Conservation (phyloP, 805 yeast genomes). For the Lipomyces sp. region DNA sequence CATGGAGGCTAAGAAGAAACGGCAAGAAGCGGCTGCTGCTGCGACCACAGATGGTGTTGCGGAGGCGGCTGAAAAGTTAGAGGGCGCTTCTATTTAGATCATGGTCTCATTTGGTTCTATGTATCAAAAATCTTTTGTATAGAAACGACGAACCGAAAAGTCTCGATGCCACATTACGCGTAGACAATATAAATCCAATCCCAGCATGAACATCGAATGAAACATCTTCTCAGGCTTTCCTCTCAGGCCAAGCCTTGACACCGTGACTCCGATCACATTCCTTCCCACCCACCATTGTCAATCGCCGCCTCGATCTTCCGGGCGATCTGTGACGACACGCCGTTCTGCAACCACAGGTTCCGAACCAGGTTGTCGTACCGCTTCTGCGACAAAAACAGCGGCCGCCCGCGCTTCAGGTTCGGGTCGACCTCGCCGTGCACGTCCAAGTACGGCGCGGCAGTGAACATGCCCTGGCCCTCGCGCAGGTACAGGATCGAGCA, state of each 20-base stretch:
- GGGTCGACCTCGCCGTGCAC: slow-evolving; percentile 82
- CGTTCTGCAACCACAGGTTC: slow-evolving; percentile 74
- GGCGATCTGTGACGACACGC: slow-evolving; percentile 70
- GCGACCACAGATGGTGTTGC: slow-evolving; percentile 32
- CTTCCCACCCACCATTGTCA: slow-evolving; percentile 95
- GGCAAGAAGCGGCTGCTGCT: slow-evolving; percentile 32
- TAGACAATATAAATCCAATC: background rate
- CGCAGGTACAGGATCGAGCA: slow-evolving; percentile 61
- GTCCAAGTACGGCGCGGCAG: slow-evolving; percentile 79
- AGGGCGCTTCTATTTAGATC: slow-evolving; percentile 1
- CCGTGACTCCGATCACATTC: slow-evolving; percentile 49
- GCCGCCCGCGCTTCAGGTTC: slow-evolving; percentile 64
- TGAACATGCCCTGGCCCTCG: slow-evolving; percentile 77
- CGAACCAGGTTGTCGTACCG: slow-evolving; percentile 66
- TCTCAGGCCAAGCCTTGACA: too few relatives aligned
- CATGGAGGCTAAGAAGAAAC: slow-evolving; percentile 18
- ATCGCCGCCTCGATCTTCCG: slow-evolving; percentile 72
- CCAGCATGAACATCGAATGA: too few relatives aligned
- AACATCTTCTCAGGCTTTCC: too few relatives aligned
- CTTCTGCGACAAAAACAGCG: slow-evolving; percentile 58
- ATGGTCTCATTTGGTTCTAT: background rate
- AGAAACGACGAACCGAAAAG: too few relatives aligned
- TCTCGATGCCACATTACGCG: too few relatives aligned
- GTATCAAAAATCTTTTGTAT: too few relatives aligned
- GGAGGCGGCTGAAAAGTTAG: slow-evolving; percentile 7